These are phyloP conservation scores for Skeletonema costatum DNA, from an alignment of 108 stramenopile species.

Conservation along the genomic window DNA sequence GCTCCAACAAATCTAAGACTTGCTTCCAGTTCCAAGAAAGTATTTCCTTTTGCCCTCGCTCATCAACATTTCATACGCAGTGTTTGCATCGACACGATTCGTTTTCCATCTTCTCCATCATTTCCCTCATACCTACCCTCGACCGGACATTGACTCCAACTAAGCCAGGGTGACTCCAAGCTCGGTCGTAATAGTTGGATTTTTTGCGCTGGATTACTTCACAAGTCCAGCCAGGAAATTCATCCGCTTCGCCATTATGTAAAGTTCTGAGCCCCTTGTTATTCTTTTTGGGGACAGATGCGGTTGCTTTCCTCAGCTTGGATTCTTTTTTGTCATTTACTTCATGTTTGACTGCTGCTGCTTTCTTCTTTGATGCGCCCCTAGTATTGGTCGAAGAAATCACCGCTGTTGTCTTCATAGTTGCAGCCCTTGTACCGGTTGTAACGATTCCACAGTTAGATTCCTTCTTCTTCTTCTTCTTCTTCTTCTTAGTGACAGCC, in stretches of 20 bases:
- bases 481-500: too few relatives aligned
- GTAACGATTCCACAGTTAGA: too few relatives aligned
- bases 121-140: background rate
- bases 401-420: too few relatives aligned
- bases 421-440: too few relatives aligned
- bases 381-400: too few relatives aligned
- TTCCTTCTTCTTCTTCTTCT: too few relatives aligned
- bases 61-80: background rate
- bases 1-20: background rate
- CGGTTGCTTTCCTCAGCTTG: background rate
- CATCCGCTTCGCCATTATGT: background rate
- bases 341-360: background rate
- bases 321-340: background rate
- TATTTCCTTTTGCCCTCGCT: background rate
- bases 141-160: background rate
- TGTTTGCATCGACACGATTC: background rate
- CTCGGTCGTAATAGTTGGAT: background rate
- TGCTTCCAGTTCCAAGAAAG: background rate
- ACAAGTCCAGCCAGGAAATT: background rate
- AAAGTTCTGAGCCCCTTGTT: background rate
- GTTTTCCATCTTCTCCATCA: background rate
- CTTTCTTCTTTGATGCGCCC: background rate
- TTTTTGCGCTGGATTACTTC: background rate
- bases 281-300: background rate
- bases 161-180: background rate